Conservation (phyloP, 148 eudicot genomes). For the Rhododendron ferrugineum region DNA sequence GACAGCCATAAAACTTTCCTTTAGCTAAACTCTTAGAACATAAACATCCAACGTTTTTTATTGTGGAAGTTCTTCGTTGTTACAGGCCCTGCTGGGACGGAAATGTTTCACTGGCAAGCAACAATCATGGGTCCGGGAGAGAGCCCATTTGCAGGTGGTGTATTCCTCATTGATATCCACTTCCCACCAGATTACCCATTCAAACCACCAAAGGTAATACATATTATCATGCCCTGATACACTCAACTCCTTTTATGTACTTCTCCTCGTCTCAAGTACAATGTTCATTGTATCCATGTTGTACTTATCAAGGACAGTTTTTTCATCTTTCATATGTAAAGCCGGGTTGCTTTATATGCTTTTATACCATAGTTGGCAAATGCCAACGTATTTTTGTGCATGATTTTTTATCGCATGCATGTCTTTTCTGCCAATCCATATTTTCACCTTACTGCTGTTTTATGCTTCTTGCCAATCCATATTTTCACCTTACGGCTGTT, state of each 20-base stretch:
- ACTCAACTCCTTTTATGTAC: neutral
- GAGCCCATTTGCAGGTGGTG: constrained; percentile 5
- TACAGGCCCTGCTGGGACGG: constrained; percentile 6
- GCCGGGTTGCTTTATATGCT: neutral
- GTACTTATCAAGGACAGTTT: neutral
- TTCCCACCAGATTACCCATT: constrained; percentile 1
- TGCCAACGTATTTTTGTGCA: neutral
- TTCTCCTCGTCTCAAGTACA: neutral
- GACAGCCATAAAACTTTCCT: neutral
- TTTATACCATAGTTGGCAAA: neutral
- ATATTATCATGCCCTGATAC: neutral
- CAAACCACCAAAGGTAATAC: constrained; percentile 12
- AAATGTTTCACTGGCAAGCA: neutral
- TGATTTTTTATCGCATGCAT: neutral
- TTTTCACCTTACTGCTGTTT: neutral
- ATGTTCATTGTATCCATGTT: neutral
- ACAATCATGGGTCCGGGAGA: neutral
- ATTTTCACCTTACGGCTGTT: neutral
- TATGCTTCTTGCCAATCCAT: neutral
- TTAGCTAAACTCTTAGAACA: neutral
- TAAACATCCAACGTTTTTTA: neutral
- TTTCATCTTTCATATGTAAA: neutral
- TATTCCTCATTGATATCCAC: neutral
- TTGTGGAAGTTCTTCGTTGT: neutral
- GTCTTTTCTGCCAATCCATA: neutral